Evolutionary conservation across 2,329 filamentous ascomycete genomes (phyloP), one percentile per base, ranked within the genome.

Genomic region (Ophiosphaerella herpotricha): DNA sequence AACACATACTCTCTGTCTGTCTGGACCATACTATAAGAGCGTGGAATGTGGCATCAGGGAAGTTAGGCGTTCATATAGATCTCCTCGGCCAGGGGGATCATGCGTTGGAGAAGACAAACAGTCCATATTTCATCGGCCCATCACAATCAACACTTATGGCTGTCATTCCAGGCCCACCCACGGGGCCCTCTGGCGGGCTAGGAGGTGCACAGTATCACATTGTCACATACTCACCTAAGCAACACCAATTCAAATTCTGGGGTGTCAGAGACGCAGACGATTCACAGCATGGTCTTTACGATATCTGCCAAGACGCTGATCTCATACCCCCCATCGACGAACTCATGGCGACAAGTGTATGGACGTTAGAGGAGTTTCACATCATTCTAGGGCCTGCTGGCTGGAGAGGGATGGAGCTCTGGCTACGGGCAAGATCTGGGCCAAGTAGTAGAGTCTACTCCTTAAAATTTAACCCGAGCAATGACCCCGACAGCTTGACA

Each of bases 161-260:
- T 48, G 78, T 96, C 14, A 80, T 92, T 45, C 84, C 45, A 86
- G 12, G 78, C 80, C 11, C 75, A 78, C 43, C 43, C 4, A 26
- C 8, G 7, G 43, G 43, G 7, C 43, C 43, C 11, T 18, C 33
- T 39, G 75, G 76, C 14, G 75, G 77, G 16, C 61, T 78, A 24
- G 75, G 77, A 43, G 76, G 75, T 16, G 77, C 79, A 53, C 67
- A 74, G 34, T 87, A 85, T 66, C 82, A 82, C 50, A 83, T 93
- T 45, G 85, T 90, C 33, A 93, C 91, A 7, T 96, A 91, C 72
- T 97, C 92, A 9, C 93, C 94, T 0, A 85, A 94, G 56, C 89
- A 91, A 26, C 84, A 94, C 32, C 88, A 93, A 68, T 97, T 99
- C 80, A 97, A 96, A 72, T 92, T 99, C 68, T 99, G 92, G 90